Conservation (phyloP, 805 yeast genomes). For the Peterozyma toletana region DNA sequence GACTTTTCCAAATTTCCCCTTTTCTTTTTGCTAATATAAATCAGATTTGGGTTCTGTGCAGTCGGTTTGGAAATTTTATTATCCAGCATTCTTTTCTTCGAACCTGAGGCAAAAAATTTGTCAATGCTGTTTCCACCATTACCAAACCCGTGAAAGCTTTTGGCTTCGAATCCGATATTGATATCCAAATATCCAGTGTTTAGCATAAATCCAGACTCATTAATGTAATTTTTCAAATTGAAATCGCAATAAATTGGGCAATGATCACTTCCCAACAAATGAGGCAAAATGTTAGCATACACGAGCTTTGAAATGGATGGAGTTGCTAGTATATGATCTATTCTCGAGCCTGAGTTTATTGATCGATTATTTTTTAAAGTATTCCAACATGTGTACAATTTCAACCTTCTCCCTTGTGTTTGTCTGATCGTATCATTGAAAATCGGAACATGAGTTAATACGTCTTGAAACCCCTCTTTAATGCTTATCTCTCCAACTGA, state of each 20-base stretch:
- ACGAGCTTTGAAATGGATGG: slow-evolving; percentile 23
- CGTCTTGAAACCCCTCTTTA: slow-evolving; percentile 17
- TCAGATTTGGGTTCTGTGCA: neutral
- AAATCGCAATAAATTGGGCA: slow-evolving; percentile 84
- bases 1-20: slow-evolving; percentile 5
- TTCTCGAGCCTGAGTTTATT: slow-evolving; percentile 79
- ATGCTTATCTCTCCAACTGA: neutral
- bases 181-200: slow-evolving; percentile 3
- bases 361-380: slow-evolving; percentile 70
- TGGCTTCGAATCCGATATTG: slow-evolving; percentile 42
- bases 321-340: slow-evolving; percentile 66
- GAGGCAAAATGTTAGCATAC: slow-evolving; percentile 56
- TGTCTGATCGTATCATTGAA: slow-evolving; percentile 55
- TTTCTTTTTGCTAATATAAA: slow-evolving; percentile 14
- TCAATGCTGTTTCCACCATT: slow-evolving; percentile 19
- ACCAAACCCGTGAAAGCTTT: slow-evolving; percentile 32
- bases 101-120: slow-evolving; percentile 16
- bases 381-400: slow-evolving; percentile 91
- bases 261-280: slow-evolving; percentile 83
- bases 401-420: slow-evolving; percentile 46
- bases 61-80: slow-evolving; percentile 5
- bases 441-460: slow-evolving; percentile 28
- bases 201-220: slow-evolving; percentile 1
- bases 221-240: slow-evolving; percentile 1
- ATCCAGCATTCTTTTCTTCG: slow-evolving; percentile 10